phyloP scores from a whole-genome alignment of 2,329 filamentous ascomycete species.

The Fonsecaea pugnacius region DNA sequence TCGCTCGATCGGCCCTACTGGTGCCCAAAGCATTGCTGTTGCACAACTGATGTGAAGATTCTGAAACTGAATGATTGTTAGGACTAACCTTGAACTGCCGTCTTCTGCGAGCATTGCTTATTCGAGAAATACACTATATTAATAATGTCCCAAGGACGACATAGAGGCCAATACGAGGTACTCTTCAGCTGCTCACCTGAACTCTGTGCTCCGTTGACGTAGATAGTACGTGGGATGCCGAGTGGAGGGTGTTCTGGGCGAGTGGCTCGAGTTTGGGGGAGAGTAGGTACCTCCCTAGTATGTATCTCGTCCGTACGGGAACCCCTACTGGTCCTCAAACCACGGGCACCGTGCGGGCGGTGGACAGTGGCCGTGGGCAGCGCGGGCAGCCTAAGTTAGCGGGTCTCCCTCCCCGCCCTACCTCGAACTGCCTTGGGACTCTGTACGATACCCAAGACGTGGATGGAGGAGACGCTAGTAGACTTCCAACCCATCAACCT shows the following conservation, averaged over 20 bases:
- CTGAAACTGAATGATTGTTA: not conserved
- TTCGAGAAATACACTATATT: not conserved
- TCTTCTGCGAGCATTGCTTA: not conserved
- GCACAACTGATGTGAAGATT: not conserved
- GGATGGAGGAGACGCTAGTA: not conserved
- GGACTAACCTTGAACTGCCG: not conserved
- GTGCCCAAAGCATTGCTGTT: not conserved
- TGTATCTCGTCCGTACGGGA: too few species aligned
- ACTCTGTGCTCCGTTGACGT: not conserved
- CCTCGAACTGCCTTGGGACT: not conserved
- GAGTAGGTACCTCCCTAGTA: too few species aligned
- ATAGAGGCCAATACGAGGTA: not conserved
- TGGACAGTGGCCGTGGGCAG: not conserved
- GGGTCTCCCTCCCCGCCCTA: not conserved
- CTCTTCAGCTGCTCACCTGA: not conserved
- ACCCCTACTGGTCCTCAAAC: not conserved
- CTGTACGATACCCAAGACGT: not conserved
- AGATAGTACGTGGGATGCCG: not conserved
- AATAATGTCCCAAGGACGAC: not conserved
- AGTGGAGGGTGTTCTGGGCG: not conserved
- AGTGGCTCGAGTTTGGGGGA: not conserved
- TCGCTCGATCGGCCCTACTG: not conserved
- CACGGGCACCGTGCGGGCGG: not conserved
- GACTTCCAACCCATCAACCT: conserved; percentile 1
- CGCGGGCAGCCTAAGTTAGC: not conserved